Evolutionary conservation across 169 alveolate genomes (phyloP).

Genomic region (Amoebophrya sp.): DNA sequence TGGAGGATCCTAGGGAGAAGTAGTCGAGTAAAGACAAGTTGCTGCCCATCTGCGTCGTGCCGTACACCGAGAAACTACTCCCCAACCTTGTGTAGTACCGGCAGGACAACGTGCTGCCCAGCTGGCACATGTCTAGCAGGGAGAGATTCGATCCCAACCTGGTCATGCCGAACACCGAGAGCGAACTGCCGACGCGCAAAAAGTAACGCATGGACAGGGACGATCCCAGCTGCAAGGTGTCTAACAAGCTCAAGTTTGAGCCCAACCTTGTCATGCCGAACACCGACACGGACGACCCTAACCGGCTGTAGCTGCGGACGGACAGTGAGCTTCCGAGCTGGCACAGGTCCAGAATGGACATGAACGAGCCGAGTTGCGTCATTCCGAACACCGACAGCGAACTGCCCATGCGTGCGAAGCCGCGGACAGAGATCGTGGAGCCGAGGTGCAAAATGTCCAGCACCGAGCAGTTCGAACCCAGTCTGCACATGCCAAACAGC

Average conservation of each 20-base stretch:
- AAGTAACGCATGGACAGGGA: neutral
- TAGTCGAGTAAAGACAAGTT: neutral
- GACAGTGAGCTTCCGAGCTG: slow-evolving; percentile 26
- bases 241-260: neutral
- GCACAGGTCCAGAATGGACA: neutral
- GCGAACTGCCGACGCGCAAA: neutral
- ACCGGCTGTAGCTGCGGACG: slow-evolving; percentile 21
- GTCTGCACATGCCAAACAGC: neutral
- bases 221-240: neutral
- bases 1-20: neutral
- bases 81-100: slow-evolving; percentile 27
- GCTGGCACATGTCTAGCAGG: neutral
- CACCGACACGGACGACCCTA: neutral
- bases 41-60: neutral
- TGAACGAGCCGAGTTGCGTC: slow-evolving; percentile 25
- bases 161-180: slow-evolving; percentile 34
- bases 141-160: slow-evolving; percentile 29
- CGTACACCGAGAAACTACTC: neutral
- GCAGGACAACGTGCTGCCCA: slow-evolving; percentile 23
- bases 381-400: slow-evolving; percentile 35
- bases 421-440: neutral
- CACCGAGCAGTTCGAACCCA: slow-evolving; percentile 16
- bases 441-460: slow-evolving; percentile 24
- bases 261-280: neutral
- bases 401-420: slow-evolving; percentile 33